phyloP scores from a whole-genome alignment of 164 flowering plant species.

The Annona cherimola region DNA sequence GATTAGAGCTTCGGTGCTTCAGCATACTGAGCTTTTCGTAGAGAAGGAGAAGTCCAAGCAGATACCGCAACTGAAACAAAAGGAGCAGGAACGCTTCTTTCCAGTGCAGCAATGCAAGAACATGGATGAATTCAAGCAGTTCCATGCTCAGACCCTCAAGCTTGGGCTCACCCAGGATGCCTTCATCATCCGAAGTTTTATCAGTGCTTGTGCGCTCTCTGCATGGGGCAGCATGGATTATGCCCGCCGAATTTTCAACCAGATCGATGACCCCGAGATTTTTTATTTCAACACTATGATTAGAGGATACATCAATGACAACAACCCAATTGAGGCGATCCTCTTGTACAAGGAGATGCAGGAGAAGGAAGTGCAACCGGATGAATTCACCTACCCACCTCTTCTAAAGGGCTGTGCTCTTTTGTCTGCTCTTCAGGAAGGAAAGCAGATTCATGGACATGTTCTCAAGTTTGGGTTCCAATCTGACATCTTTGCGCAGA shows the following conservation, averaged over 20 bases:
- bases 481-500: conserved; percentile 64
- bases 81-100: conserved; percentile 47
- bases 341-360: conserved; percentile 48
- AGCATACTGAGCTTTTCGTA: conserved; percentile 28
- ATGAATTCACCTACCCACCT: conserved; percentile 61
- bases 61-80: conserved; percentile 23
- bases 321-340: conserved; percentile 36
- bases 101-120: conserved; percentile 57
- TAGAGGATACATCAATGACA: conserved; percentile 52
- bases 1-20: conserved; percentile 51
- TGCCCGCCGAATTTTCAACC: conserved; percentile 63
- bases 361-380: conserved; percentile 45
- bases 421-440: conserved; percentile 34
- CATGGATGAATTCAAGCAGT: conserved; percentile 62
- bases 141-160: conserved; percentile 58
- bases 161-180: conserved; percentile 38
- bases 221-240: conserved; percentile 81
- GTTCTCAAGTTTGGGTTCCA: conserved; percentile 51
- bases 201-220: conserved; percentile 60
- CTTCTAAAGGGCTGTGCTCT: conserved; percentile 62
- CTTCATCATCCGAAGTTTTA: conserved; percentile 41
- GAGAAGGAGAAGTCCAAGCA: conserved; percentile 22
- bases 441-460: conserved; percentile 73
- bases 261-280: conserved; percentile 49
- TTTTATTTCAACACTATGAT: conserved; percentile 68